These are phyloP conservation scores for Apophysomyces sp. DNA, from an alignment of 371 early-diverging fungal genomes.

Conservation along the genomic window DNA sequence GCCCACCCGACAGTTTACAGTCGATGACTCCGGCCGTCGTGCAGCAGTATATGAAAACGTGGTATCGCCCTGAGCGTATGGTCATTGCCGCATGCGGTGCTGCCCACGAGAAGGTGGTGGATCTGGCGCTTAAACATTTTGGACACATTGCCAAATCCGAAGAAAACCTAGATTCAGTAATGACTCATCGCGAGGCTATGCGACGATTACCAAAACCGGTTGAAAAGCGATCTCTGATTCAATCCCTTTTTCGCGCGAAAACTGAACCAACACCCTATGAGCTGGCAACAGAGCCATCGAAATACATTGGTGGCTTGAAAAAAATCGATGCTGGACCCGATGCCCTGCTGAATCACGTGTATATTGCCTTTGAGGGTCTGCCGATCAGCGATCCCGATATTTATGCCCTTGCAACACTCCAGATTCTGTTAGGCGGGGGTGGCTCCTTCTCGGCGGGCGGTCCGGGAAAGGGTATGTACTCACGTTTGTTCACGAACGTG, in stretches of 20 bases:
- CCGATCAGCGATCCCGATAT: slow-evolving; percentile 83
- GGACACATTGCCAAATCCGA: slow-evolving; percentile 54
- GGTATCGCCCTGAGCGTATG: slow-evolving; percentile 90
- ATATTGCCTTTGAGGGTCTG: slow-evolving; percentile 87
- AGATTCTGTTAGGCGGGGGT: slow-evolving; percentile 93
- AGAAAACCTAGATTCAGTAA: slow-evolving; percentile 29
- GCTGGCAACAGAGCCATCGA: slow-evolving; percentile 50
- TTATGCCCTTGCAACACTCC: slow-evolving; percentile 88
- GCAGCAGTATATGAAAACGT: slow-evolving; percentile 66
- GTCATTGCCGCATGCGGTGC: slow-evolving; percentile 90
- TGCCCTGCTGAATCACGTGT: slow-evolving; percentile 79
- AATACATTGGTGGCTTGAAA: slow-evolving; percentile 83
- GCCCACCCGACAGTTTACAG: slow-evolving; percentile 66
- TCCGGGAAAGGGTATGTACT: slow-evolving; percentile 99
- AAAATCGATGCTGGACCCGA: slow-evolving; percentile 68
- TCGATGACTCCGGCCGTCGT: slow-evolving; percentile 70
- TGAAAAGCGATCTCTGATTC: background rate
- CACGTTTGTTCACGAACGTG: slow-evolving; percentile 92
- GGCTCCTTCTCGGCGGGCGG: slow-evolving; percentile 97
- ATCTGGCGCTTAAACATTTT: slow-evolving; percentile 67
- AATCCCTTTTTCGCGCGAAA: background rate
- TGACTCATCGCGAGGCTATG: slow-evolving; percentile 32
- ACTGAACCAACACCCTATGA: slow-evolving; percentile 19
- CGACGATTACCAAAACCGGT: slow-evolving; percentile 18
- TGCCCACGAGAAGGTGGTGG: slow-evolving; percentile 79